Evolutionary conservation across 257 asterid genomes (phyloP).

Genomic region (Solanum etuberosum): DNA sequence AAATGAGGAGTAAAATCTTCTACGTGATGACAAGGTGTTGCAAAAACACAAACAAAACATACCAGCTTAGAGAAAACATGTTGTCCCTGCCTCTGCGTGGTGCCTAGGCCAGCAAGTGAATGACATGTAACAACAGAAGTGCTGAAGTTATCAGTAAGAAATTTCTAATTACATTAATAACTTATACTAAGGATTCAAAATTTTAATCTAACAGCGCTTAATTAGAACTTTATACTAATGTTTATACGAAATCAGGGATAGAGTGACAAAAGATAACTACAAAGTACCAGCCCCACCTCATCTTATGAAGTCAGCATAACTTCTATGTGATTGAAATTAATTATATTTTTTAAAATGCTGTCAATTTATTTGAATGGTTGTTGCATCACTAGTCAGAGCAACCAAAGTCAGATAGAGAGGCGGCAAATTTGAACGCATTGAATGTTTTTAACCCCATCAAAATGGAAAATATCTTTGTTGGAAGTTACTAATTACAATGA

Average conservation of each 20-base stretch:
- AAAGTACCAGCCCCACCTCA: not conserved
- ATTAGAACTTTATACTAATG: not conserved
- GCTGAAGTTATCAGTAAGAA: not conserved
- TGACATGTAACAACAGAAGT: not conserved
- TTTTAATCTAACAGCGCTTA: not conserved
- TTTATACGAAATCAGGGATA: not conserved
- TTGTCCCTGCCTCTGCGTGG: not conserved
- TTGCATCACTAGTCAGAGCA: not conserved
- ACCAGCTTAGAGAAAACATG: not conserved
- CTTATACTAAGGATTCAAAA: not conserved
- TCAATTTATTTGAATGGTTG: not conserved
- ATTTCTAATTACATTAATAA: not conserved
- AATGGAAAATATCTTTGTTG: not conserved
- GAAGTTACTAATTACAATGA: not conserved
- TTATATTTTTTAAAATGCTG: not conserved
- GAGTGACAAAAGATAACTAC: not conserved
- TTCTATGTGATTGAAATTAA: not conserved
- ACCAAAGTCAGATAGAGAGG: not conserved
- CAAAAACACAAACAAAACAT: not conserved
- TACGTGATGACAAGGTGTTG: not conserved
- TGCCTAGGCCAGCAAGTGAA: not conserved
- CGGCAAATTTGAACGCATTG: not conserved
- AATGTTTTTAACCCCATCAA: not conserved
- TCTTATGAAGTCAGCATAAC: not conserved
- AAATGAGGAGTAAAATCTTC: not conserved